Evolutionary conservation across 306 rosid species (phyloP).

Genomic region (Citrullus amarus): DNA sequence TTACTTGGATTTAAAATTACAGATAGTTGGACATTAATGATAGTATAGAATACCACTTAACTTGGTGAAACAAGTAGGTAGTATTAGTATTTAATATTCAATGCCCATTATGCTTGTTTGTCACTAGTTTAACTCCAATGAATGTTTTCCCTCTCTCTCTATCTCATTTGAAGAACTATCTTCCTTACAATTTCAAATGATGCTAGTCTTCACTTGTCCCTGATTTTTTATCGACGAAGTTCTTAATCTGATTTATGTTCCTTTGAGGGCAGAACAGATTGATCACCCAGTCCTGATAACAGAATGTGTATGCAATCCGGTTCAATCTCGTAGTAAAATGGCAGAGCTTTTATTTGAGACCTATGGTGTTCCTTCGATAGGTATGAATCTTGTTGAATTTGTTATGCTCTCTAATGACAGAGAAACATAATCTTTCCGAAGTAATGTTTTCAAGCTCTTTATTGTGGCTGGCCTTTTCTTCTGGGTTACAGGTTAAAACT

Average conservation of each 20-base stretch:
- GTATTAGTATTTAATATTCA: neutral
- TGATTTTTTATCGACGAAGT: neutral
- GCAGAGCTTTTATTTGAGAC: conserved; percentile 95
- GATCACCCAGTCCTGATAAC: conserved; percentile 93
- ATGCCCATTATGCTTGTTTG: neutral
- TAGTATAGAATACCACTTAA: neutral
- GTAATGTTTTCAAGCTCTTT: conserved; percentile 1
- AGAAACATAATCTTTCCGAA: neutral
- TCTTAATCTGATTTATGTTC: conserved; percentile 20
- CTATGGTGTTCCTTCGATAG: conserved; percentile 89
- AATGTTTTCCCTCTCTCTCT: neutral
- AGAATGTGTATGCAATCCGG: conserved; percentile 88
- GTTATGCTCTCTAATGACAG: neutral
- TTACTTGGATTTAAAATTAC: neutral
- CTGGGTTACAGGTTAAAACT: neutral
- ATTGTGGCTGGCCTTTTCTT: neutral
- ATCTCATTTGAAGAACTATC: neutral
- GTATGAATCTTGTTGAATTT: conserved; percentile 19
- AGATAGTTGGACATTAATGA: neutral
- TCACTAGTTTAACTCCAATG: neutral
- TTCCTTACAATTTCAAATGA: neutral
- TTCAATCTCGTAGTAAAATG: conserved; percentile 95
- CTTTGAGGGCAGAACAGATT: conserved; percentile 80
- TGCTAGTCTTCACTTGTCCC: neutral
- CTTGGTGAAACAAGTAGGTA: neutral